Evolutionary conservation across 495 filamentous ascomycete species (phyloP), one percentile per base, ranked within the genome.

Genomic region (Aspergillus sclerotioniger): DNA sequence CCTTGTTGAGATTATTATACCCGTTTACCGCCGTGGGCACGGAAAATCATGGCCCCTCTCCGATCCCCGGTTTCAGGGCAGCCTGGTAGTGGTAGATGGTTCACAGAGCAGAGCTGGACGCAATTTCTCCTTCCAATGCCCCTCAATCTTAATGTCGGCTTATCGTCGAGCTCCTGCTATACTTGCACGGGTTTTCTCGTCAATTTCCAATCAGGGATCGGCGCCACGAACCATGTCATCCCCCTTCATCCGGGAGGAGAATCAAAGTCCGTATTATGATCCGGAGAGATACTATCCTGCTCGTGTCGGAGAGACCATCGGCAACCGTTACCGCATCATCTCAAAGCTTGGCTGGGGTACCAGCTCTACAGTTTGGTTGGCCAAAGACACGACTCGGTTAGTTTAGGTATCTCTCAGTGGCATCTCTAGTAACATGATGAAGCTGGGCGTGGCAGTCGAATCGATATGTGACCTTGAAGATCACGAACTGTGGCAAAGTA

Each of bases 341-440:
- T 61, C 63, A 9, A 77, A 74, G 57, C 59, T 77, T 48, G 72
- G 67, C 54, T 75, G 67, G 62, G 73, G 71, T 13, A 56, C 61
- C 6, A 59, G 61, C 58, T 71, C 70, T 32, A 72, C 72, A 17
- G 64, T 72, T 39, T 74, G 70, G 71, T 56, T 75, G 25, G 67
- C 73, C 28, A 63, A 61, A 54, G 68, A 71, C 54, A 59, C 58
- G 19, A 56, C 41, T 50, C 59, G 58, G 64, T 67, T 33, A 43
- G 58, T 65, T 51, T 51, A 32, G 16, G n/a, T 45, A 31, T 32
- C 37, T n/a, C 19, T 37, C 44, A 21, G 60, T 29, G 51, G 28
- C 28, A 41, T 52, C 41, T 45, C 48, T 56, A 62, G 53, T 67
- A 47, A 58, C 51, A 59, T n/a, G 21, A 44, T 51, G 3, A 57